Conservation (phyloP, 2,329 filamentous ascomycete genomes). For the Madurella fahalii region DNA sequence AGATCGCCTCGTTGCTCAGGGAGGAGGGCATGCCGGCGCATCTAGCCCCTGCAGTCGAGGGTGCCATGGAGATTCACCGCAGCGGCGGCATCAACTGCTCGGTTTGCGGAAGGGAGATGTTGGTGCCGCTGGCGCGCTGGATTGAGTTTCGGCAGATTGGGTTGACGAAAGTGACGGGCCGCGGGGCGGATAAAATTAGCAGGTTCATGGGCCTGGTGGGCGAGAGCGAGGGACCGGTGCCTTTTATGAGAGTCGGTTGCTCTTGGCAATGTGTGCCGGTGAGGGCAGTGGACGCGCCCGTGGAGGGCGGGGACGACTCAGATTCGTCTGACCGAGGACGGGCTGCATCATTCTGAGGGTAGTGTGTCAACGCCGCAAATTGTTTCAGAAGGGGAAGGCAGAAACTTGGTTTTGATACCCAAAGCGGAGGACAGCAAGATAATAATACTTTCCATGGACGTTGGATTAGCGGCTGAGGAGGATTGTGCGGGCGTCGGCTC, state of each 20-base stretch:
- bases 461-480: neutral
- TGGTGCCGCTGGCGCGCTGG: conserved; percentile 55
- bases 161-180: conserved; percentile 9
- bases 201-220: conserved; percentile 25
- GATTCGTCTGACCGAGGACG: neutral
- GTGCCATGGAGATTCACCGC: conserved; percentile 40
- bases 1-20: conserved; percentile 32
- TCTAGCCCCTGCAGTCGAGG: conserved; percentile 39
- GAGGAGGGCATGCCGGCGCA: conserved; percentile 22
- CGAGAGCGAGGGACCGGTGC: conserved; percentile 37
- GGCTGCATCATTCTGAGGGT: too few species aligned
- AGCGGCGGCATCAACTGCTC: conserved; percentile 50
- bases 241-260: conserved; percentile 46
- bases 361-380: too few species aligned
- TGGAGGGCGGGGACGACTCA: neutral
- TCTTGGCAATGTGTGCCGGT: conserved; percentile 46
- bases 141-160: conserved; percentile 56
- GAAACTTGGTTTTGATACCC: neutral
- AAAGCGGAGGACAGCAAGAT: neutral
- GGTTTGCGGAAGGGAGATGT: conserved; percentile 44
- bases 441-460: neutral
- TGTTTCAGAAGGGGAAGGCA: neutral
- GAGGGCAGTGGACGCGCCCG: neutral
- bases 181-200: conserved; percentile 20
- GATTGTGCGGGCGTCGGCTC: neutral